A percentile compares a stretch with the other conserved stretches of the same genome.
These are phyloP conservation scores for Aeschynomene evenia DNA, from an alignment of 306 rosid genomes.

Conservation along the genomic window DNA sequence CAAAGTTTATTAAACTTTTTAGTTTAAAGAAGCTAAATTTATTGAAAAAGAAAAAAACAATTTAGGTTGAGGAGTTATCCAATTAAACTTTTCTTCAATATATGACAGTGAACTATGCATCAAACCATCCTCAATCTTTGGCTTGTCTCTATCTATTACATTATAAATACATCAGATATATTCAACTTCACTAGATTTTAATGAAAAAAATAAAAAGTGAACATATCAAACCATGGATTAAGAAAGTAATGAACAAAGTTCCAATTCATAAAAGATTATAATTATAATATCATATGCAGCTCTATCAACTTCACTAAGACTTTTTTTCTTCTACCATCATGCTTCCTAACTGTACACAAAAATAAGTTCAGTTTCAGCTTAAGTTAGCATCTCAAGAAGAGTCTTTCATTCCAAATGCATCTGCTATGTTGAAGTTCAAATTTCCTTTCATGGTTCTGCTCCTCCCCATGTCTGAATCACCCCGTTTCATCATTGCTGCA, in stretches of 20 bases:
- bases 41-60: too few species aligned
- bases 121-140: neutral
- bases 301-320: slow-evolving; percentile 16
- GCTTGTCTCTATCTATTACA: neutral
- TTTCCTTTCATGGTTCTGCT: slow-evolving; percentile 67
- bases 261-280: neutral
- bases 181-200: neutral
- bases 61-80: too few species aligned
- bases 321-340: slow-evolving; percentile 33
- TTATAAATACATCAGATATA: neutral
- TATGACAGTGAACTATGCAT: too few species aligned
- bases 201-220: neutral
- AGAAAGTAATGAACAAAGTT: slow-evolving; percentile 29
- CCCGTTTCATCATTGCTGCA: slow-evolving; percentile 85
- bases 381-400: slow-evolving; percentile 42
- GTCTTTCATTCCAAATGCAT: slow-evolving; percentile 63
- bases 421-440: slow-evolving; percentile 73
- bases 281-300: slow-evolving; percentile 19
- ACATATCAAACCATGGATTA: slow-evolving; percentile 14
- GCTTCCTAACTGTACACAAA: slow-evolving; percentile 40
- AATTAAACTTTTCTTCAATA: too few species aligned
- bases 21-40: too few species aligned
- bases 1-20: too few species aligned
- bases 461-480: slow-evolving; percentile 56
- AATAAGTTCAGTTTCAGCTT: slow-evolving; percentile 13